Evolutionary conservation across 441 rosid species (phyloP), one percentile per base, ranked within the genome.

Genomic region (Corymbia calophylla): DNA sequence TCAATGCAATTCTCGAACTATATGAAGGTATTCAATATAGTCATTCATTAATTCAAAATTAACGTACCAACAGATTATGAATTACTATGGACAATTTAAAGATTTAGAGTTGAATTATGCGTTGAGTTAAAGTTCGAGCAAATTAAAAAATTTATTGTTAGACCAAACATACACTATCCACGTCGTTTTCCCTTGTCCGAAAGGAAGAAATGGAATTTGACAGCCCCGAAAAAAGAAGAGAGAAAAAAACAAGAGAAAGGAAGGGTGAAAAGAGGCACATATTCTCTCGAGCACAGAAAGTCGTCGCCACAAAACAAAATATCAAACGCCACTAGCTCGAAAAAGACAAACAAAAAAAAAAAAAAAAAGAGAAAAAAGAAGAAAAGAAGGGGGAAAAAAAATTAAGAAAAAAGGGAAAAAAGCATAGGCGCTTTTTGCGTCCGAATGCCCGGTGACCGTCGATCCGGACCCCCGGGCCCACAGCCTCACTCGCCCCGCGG

Each of bases 331-430:
- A 66, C 77, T 31, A 66, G 16, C 77, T 16, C 64, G 77, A 66
- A 66, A 66, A 35, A 19, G 1, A 35, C 5, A 29, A 13, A 2
- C 0, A 60, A 29, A 62, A 62, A 13, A 0, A 0, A 1, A 14
- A 29, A 64, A 7, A 64, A 6, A 1, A 21, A 16, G 16, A 31
- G 1, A 9, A 19, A 7, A 21, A 0, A 3, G 12, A 3, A 21
- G 10, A 21, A 44, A 77, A 23, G 18, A 1, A 35, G 4, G 12
- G 0, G 3, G 23, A 3, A 21, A 19, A 21, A 35, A 19, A 21
- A 35, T 39, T 39, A 1, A 21, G 16, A 1, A 9, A 35, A 7
- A 21, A 0, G 3, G 23, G 3, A 21, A 19, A 21, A 44, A 77
- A 23, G 18, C 84, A 44, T 23, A 44, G n/a, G 51, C 84, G 82